Percentiles rank a stretch among this genome's conserved stretches.
Conservation (phyloP, 2,329 filamentous ascomycete genomes). For the Hypoxylon sp. region DNA sequence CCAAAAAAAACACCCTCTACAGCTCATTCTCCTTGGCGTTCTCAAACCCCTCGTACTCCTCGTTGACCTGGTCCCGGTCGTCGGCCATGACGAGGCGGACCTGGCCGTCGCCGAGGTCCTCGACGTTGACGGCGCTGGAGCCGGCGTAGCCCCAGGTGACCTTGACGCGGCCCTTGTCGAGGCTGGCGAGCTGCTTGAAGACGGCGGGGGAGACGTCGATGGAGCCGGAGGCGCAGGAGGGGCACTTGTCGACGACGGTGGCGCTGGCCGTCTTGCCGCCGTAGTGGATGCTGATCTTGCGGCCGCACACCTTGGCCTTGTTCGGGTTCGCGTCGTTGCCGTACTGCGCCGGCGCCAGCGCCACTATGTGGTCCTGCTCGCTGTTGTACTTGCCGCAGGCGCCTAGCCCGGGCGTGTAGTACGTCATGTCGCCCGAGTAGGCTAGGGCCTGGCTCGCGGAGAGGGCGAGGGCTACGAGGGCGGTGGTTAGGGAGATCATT, state of each 20-base stretch:
- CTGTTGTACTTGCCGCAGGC: constrained; percentile 40
- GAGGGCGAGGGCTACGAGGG: constrained; percentile 25
- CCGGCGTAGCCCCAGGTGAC: constrained; percentile 43
- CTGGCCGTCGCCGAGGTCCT: constrained; percentile 43
- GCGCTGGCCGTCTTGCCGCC: constrained; percentile 40
- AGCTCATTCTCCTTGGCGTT: constrained; percentile 12
- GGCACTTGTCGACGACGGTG: constrained; percentile 46
- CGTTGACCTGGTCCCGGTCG: constrained; percentile 13
- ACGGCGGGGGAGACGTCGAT: constrained; percentile 46
- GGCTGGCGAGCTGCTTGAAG: constrained; percentile 38
- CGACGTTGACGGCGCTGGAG: constrained; percentile 41
- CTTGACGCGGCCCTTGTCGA: constrained; percentile 36
- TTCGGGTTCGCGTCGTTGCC: constrained; percentile 46
- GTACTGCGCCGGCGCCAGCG: constrained; percentile 39
- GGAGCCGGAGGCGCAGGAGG: constrained; percentile 37
- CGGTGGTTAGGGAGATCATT: constrained; percentile 32
- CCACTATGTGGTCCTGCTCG: constrained; percentile 39
- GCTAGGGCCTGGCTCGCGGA: constrained; percentile 25
- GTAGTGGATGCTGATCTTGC: constrained; percentile 43
- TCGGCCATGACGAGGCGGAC: constrained; percentile 11
- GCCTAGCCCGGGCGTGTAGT: constrained; percentile 41
- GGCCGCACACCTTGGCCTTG: constrained; percentile 44
- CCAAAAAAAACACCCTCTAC: not conserved
- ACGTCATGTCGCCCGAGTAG: constrained; percentile 44
- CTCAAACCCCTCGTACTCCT: constrained; percentile 21